Conservation (phyloP, 2,329 filamentous ascomycete genomes). For the Colletotrichum scovillei region DNA sequence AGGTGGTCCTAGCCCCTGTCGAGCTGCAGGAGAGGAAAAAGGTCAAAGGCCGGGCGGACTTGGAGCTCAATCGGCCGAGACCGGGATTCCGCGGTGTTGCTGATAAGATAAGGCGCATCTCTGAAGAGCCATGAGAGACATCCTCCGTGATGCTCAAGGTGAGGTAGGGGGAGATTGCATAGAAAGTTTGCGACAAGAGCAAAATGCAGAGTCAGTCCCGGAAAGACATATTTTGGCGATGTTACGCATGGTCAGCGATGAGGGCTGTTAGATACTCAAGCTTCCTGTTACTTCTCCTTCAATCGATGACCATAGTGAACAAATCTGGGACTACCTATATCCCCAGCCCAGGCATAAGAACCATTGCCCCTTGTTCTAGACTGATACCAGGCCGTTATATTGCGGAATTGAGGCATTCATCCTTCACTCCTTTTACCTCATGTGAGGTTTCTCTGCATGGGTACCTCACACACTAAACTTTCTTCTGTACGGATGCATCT, state of each 20-base stretch:
- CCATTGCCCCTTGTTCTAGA: too few relatives aligned
- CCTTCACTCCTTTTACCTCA: neutral
- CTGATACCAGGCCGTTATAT: neutral
- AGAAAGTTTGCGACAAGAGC: too few relatives aligned
- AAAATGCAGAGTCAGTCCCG: too few relatives aligned
- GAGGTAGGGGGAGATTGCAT: neutral
- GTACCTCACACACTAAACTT: neutral
- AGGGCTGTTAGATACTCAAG: too few relatives aligned
- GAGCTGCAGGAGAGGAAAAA: neutral
- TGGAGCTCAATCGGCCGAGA: neutral
- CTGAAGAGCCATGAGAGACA: neutral
- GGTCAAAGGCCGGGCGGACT: neutral
- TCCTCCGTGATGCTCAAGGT: too few relatives aligned
- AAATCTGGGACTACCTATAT: too few relatives aligned
- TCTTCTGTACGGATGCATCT: neutral
- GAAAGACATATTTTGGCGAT: too few relatives aligned
- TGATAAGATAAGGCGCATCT: constrained; percentile 9
- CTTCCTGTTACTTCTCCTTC: too few relatives aligned
- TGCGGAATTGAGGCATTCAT: too few relatives aligned
- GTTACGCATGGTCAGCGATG: too few relatives aligned
- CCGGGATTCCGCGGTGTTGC: neutral
- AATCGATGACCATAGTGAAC: too few relatives aligned
- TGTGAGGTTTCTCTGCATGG: neutral
- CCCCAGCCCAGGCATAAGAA: too few relatives aligned
- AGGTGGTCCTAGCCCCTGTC: neutral